phyloP scores from a whole-genome alignment of 441 rosid genomes.

The Aleurites moluccanus region DNA sequence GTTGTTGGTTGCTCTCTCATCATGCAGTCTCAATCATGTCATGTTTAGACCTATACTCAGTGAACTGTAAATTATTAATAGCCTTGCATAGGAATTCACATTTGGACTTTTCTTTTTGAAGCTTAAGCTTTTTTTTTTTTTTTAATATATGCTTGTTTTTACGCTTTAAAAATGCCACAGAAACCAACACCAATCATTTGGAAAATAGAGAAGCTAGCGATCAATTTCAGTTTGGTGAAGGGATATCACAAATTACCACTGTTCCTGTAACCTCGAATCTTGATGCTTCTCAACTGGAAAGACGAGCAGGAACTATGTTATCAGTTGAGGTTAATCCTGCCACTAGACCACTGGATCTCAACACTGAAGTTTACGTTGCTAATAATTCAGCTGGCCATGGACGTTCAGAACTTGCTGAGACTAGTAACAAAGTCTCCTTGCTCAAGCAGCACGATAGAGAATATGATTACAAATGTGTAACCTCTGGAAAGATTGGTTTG shows the following conservation, averaged over 20 bases:
- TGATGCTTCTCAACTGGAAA: slow-evolving; percentile 39
- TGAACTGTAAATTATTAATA: neutral
- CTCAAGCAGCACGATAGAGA: slow-evolving; percentile 30
- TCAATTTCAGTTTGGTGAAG: slow-evolving; percentile 34
- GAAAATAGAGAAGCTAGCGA: slow-evolving; percentile 27
- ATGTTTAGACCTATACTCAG: neutral
- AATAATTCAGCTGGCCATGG: slow-evolving; percentile 29
- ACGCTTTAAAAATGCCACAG: slow-evolving; percentile 29
- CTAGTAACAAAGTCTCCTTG: slow-evolving; percentile 27
- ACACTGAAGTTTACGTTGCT: slow-evolving; percentile 32
- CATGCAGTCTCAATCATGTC: no score
- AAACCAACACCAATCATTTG: slow-evolving; percentile 26
- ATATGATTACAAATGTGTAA: slow-evolving; percentile 30
- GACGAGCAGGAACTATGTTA: slow-evolving; percentile 26
- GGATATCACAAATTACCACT: slow-evolving; percentile 38
- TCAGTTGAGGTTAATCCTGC: slow-evolving; percentile 26
- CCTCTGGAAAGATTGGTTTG: slow-evolving; percentile 38
- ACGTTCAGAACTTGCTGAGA: slow-evolving; percentile 27
- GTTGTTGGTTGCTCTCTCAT: neutral
- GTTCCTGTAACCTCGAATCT: slow-evolving; percentile 29
- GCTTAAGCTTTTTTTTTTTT: neutral
- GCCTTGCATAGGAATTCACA: neutral
- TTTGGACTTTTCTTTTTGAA: neutral
- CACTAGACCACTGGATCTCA: slow-evolving; percentile 41
- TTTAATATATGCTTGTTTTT: neutral